Conservation (phyloP, 2,329 filamentous ascomycete genomes). For the Juglanconis oblonga region DNA sequence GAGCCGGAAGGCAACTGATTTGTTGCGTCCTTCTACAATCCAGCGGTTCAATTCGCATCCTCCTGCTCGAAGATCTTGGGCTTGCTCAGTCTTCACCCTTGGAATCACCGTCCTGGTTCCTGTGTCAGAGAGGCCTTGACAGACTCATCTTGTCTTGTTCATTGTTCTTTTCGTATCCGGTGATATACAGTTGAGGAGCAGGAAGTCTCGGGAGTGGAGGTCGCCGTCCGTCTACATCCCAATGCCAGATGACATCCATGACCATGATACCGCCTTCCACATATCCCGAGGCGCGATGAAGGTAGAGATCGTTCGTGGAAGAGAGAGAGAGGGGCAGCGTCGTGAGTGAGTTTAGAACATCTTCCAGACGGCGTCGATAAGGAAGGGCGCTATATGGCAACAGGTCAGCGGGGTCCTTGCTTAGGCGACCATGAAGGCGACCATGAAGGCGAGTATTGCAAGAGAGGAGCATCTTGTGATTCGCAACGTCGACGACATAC, state of each 20-base stretch:
- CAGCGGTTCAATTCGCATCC: no score
- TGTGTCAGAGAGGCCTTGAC: no score
- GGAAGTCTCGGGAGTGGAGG: not conserved
- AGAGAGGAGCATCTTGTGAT: not conserved
- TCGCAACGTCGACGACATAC: constrained; percentile 46
- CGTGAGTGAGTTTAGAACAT: constrained; percentile 26
- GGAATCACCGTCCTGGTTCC: no score
- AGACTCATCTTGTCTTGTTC: no score
- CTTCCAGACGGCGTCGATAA: constrained; percentile 45
- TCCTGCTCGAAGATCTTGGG: no score
- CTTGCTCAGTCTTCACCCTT: no score
- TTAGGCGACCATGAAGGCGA: not conserved
- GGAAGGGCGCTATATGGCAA: constrained; percentile 50
- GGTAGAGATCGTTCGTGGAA: not conserved
- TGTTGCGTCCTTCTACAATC: no score
- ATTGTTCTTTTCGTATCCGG: not conserved
- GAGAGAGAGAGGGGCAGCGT: not conserved
- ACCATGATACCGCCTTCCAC: not conserved
- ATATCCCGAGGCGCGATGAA: not conserved
- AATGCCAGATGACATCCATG: not conserved
- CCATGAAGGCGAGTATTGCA: not conserved
- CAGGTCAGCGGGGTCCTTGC: not conserved
- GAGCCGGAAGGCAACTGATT: no score
- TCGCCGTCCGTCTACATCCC: not conserved
- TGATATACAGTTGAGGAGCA: not conserved